Evolutionary conservation across 2,329 filamentous ascomycete species (phyloP).

Genomic region (Exophiala spinifera): DNA sequence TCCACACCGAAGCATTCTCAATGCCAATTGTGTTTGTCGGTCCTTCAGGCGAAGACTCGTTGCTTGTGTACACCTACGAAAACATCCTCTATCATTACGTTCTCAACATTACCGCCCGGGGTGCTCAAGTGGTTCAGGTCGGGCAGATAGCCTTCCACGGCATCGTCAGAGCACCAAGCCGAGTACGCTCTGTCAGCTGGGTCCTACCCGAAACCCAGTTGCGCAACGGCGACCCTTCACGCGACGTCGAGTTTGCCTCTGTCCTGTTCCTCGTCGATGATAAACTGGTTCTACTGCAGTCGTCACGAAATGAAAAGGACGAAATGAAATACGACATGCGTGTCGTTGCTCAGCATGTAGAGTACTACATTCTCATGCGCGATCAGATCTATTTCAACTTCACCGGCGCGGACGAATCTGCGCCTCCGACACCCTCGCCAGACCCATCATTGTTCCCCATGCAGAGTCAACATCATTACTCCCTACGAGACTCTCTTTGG

Average conservation of each 20-base stretch:
- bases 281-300: slow-evolving; percentile 88
- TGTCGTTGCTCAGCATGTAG: slow-evolving; percentile 90
- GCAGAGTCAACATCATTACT: slow-evolving; percentile 46
- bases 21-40: slow-evolving; percentile 88
- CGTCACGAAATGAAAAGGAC: slow-evolving; percentile 75
- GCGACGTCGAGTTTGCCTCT: slow-evolving; percentile 89
- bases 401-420: slow-evolving; percentile 45
- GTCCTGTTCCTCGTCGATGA: slow-evolving; percentile 96
- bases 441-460: slow-evolving; percentile 45
- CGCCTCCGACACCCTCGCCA: slow-evolving; percentile 49
- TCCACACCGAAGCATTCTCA: slow-evolving; percentile 74
- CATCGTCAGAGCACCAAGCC: slow-evolving; percentile 87
- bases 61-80: slow-evolving; percentile 95
- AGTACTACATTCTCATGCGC: slow-evolving; percentile 89
- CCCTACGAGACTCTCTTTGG: slow-evolving; percentile 85
- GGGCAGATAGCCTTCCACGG: slow-evolving; percentile 97
- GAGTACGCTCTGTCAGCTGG: slow-evolving; percentile 93
- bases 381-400: slow-evolving; percentile 64
- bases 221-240: slow-evolving; percentile 85
- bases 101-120: slow-evolving; percentile 68
- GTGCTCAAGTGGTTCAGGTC: slow-evolving; percentile 81
- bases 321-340: slow-evolving; percentile 98
- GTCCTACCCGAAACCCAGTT: slow-evolving; percentile 88
- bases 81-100: slow-evolving; percentile 95
- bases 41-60: slow-evolving; percentile 85